Evolutionary conservation across 495 filamentous ascomycete genomes (phyloP).

Genomic region (Xylaria curta): DNA sequence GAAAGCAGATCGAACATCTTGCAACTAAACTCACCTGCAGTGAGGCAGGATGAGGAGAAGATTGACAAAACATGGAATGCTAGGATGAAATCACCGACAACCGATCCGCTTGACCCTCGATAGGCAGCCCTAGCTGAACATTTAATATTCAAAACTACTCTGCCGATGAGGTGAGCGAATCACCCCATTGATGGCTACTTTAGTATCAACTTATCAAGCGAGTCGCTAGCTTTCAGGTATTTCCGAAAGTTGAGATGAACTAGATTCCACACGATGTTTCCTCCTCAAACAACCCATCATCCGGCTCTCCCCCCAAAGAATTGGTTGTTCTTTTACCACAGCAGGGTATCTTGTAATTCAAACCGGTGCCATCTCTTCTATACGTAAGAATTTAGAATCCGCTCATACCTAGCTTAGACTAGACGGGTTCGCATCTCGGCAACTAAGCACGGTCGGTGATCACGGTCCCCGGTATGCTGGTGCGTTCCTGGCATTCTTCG

Average conservation of each 20-base stretch:
- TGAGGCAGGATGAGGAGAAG: conserved; percentile 9
- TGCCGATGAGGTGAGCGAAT: background rate
- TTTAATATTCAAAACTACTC: conserved; percentile 1
- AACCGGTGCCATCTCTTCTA: background rate
- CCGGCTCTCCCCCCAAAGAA: background rate
- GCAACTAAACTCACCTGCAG: background rate
- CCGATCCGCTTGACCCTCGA: conserved; percentile 1
- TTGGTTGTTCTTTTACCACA: background rate
- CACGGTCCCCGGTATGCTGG: conserved; percentile 18
- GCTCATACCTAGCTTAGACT: background rate
- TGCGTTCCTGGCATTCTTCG: conserved; percentile 21
- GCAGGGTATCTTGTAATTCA: background rate
- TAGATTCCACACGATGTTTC: background rate
- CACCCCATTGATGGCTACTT: background rate
- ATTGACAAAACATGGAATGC: conserved; percentile 16
- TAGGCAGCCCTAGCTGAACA: background rate
- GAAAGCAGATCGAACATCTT: conserved; percentile 24
- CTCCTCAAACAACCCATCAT: background rate
- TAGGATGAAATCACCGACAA: background rate
- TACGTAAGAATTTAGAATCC: background rate
- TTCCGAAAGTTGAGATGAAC: background rate
- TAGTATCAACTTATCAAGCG: background rate
- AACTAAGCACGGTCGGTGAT: background rate
- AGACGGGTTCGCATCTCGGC: conserved; percentile 3
- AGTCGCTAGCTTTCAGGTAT: background rate